These are phyloP conservation scores for Piper longum DNA, from an alignment of 164 flowering plant species.

Conservation along the genomic window DNA sequence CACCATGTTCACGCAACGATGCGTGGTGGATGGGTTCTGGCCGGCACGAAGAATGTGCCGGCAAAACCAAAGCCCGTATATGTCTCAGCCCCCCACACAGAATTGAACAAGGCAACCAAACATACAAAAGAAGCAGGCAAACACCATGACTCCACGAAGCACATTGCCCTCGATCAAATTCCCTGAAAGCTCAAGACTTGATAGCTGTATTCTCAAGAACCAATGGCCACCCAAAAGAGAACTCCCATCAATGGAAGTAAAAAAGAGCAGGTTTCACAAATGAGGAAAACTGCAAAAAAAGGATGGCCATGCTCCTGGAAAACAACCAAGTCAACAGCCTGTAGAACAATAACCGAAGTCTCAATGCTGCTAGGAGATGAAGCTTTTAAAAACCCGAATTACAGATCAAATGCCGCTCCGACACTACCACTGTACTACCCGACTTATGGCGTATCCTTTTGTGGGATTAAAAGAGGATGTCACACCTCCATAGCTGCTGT, in stretches of 20 bases:
- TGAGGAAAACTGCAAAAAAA: conserved; percentile 42
- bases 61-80: conserved; percentile 33
- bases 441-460: background rate
- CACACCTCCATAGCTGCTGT: conserved; percentile 50
- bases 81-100: conserved; percentile 11
- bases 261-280: conserved; percentile 26
- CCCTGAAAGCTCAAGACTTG: conserved; percentile 14
- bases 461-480: conserved; percentile 35
- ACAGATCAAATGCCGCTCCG: background rate
- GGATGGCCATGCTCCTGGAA: conserved; percentile 19
- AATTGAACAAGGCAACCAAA: conserved; percentile 16
- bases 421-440: background rate
- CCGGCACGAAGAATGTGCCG: conserved; percentile 19
- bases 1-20: conserved; percentile 9
- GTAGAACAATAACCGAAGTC: background rate
- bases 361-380: conserved; percentile 6
- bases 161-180: background rate
- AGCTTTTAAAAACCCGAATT: conserved; percentile 32
- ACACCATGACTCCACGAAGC: conserved; percentile 3
- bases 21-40: conserved; percentile 3
- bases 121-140: conserved; percentile 7
- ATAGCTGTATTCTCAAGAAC: conserved; percentile 4
- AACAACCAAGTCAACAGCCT: conserved; percentile 12
- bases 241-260: conserved; percentile 15
- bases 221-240: conserved; percentile 15